Evolutionary conservation across 129 eudicot species (phyloP).

Genomic region (Apium graveolens): DNA sequence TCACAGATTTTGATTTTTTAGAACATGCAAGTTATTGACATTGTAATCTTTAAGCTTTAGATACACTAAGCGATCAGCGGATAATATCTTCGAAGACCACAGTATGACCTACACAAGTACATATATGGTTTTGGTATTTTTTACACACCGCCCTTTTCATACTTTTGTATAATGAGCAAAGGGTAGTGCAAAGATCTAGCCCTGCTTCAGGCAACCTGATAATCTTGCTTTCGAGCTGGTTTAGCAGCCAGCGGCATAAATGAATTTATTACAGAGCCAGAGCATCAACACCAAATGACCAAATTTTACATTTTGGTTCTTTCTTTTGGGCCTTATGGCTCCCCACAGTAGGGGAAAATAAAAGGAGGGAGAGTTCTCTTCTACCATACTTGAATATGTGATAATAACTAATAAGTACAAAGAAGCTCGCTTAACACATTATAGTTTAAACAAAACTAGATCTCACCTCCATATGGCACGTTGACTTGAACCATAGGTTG

Average conservation of each 20-base stretch:
- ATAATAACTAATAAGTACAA: background rate
- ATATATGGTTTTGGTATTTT: background rate
- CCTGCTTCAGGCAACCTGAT: background rate
- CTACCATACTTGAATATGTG: background rate
- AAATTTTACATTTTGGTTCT: background rate
- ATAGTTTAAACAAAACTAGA: background rate
- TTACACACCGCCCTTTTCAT: background rate
- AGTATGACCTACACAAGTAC: background rate
- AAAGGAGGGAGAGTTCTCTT: background rate
- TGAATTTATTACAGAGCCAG: background rate
- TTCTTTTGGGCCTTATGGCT: background rate
- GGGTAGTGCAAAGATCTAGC: background rate
- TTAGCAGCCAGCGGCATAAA: background rate
- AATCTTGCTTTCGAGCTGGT: background rate
- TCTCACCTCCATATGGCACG: slow-evolving; percentile 86
- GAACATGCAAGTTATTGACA: background rate
- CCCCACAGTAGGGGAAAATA: background rate
- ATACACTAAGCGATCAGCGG: background rate
- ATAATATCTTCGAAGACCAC: background rate
- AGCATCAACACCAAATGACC: background rate
- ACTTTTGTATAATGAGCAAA: background rate
- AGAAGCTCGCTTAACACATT: background rate
- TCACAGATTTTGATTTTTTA: background rate
- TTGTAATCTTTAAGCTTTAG: background rate
- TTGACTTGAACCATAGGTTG: slow-evolving; percentile 97